A percentile compares a stretch with the other conserved stretches of the same genome.
Evolutionary conservation across 1,284 basidiomycete species (phyloP).

Genomic region (Apiotrichum brassicae): DNA sequence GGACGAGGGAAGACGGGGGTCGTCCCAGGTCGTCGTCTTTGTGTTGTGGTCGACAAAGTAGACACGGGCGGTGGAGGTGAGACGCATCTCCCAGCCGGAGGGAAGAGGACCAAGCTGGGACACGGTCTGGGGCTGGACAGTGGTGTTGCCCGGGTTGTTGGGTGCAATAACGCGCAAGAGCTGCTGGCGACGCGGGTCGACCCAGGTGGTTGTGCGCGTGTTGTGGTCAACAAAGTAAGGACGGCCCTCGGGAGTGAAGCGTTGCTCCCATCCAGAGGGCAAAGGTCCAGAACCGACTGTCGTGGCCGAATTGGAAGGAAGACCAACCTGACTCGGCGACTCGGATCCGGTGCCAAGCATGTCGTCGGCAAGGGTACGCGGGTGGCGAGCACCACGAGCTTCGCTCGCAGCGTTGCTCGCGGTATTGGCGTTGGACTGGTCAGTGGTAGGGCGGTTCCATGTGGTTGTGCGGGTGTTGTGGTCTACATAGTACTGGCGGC

Average conservation of each 20-base stretch:
- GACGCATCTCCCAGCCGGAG: slow-evolving; percentile 95
- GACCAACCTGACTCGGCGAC: slow-evolving; percentile 20
- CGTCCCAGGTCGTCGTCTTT: slow-evolving; percentile 90
- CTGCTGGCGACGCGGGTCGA: slow-evolving; percentile 86
- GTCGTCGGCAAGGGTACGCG: slow-evolving; percentile 71
- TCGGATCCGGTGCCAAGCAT: slow-evolving; percentile 55
- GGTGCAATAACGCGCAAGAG: slow-evolving; percentile 80
- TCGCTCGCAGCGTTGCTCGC: slow-evolving; percentile 54
- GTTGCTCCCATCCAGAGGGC: slow-evolving; percentile 96
- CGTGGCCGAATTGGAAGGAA: slow-evolving; percentile 53
- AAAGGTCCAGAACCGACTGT: slow-evolving; percentile 74
- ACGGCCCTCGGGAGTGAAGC: slow-evolving; percentile 92
- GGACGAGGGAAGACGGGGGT: slow-evolving; percentile 70
- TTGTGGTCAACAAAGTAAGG: slow-evolving; percentile 98
- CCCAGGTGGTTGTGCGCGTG: slow-evolving; percentile 96
- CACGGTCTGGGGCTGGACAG: slow-evolving; percentile 72
- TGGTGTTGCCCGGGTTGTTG: slow-evolving; percentile 66
- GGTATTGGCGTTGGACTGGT: slow-evolving; percentile 46
- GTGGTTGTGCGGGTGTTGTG: slow-evolving; percentile 92
- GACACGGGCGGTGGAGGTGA: slow-evolving; percentile 84
- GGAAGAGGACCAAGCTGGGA: slow-evolving; percentile 90
- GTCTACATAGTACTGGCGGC: slow-evolving; percentile 86
- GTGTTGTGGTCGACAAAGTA: slow-evolving; percentile 98
- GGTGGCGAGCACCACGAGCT: slow-evolving; percentile 69
- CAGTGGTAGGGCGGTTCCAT: slow-evolving; percentile 65